phyloP scores from a whole-genome alignment of 169 alveolate genomes.

The Eimeria maxima region DNA sequence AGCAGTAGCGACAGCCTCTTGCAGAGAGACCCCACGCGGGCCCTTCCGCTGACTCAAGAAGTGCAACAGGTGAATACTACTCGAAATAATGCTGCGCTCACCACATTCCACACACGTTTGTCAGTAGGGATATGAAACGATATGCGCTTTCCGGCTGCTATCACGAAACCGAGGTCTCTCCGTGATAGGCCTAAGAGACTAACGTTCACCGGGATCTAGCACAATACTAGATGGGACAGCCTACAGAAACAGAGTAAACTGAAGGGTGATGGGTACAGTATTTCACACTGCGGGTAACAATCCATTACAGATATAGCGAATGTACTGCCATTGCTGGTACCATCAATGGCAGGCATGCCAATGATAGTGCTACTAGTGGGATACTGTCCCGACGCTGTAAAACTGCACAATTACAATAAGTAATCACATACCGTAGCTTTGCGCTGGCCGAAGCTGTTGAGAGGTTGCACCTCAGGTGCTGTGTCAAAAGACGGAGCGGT shows the following conservation, averaged over 20 bases:
- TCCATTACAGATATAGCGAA: background rate
- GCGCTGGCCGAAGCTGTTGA: conserved; percentile 42
- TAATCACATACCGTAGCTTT: conserved; percentile 15
- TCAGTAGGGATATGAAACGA: background rate
- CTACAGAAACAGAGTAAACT: background rate
- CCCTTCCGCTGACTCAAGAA: background rate
- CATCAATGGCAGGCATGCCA: background rate
- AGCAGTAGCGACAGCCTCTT: conserved; percentile 20
- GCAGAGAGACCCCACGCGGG: background rate
- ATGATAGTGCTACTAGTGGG: background rate
- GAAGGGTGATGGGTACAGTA: background rate
- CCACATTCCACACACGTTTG: background rate
- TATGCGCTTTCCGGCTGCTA: background rate
- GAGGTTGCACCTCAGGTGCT: background rate
- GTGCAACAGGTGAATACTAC: conserved; percentile 23
- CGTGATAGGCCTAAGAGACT: background rate
- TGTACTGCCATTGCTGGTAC: background rate
- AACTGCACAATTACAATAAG: background rate
- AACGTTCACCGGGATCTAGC: background rate
- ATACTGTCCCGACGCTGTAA: background rate
- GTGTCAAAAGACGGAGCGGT: conserved; percentile 18
- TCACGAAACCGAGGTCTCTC: background rate
- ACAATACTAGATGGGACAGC: background rate
- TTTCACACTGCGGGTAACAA: background rate
- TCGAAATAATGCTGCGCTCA: conserved; percentile 49